Base-by-base conservation (phyloP, 2,329 filamentous ascomycete species). In the Madurella fahalii region DNA sequence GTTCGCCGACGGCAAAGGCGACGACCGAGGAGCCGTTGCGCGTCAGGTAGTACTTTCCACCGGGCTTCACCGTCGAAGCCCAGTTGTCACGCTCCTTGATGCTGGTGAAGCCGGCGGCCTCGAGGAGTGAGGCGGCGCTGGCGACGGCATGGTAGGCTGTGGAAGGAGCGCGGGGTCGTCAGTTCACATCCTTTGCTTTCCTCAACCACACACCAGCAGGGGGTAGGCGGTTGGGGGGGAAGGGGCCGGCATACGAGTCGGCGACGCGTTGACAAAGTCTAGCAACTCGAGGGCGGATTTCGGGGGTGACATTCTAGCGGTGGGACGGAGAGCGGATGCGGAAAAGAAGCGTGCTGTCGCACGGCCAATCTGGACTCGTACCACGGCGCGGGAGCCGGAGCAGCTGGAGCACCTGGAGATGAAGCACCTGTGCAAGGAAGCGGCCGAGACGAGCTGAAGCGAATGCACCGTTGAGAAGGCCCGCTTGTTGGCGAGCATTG, bases 31-130 rank as follows among this genome's bases (percentile, higher is more conserved):
- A 95, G 56, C 83, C 86, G 74, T 97, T 97, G 61, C 93, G 87
- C 46, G 93, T 97, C 66, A 96, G 83, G 75, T 92, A 96, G 79
- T 97, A 97, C 74, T 95, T 96, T 60, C 93, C 92, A 59, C 93
- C 92, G 18, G 91, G 90, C 54, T 84, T 82, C 58, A 96, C 81
- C 44, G 80, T 83, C 1, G 86, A 84, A 13, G 87, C 82, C 93
- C 94, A 97, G 45, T 88, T 85, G 67, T 96, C 90, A 65, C 89
- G 88, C 74, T 97, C 93, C 78, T 85, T 89, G 74, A 99, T 89
- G 64, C 87, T 83, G 65, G 83, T 80, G 78, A 97, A 99, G 56
- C 93, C 92, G 47, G 90, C 92, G 64, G 86, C 83, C 63, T 87
- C 82, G 50, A 99, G 82, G 52, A 88, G 86, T 60, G 84, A 74